Evolutionary conservation across 2,329 filamentous ascomycete species (phyloP), one percentile per base, ranked within the genome.

Genomic region (Basipetospora chlamydospora): DNA sequence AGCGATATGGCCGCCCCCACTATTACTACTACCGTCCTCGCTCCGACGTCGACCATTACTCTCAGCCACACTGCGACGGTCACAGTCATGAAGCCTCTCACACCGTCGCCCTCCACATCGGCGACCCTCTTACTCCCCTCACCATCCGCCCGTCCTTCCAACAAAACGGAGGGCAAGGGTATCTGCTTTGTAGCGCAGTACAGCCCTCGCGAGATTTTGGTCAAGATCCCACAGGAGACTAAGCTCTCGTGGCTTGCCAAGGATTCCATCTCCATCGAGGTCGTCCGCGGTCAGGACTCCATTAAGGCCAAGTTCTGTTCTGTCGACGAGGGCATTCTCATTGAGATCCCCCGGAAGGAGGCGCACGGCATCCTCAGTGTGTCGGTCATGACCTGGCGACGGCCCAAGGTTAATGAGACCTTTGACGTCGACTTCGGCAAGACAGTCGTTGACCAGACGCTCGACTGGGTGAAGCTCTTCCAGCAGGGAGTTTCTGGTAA

Each of bases 341-440:
- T 73, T 17, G 60, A 67, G 40, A 60, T 77, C 20, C 58, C 64
- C 4, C 57, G 56, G 20, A 60, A 62, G 18, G 71, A 79, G 41
- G 68, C 71, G 5, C 56, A 72, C 41, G 75, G 74, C 22, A 51
- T 70, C 26, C 52, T 79, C 35, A 70, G 70, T 37, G 59, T 80
- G 30, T 65, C 67, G 2, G 62, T 80, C 25, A 59, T 66, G 38
- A 73, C 73, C 1, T 70, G 62, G 11, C 70, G 64, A 38, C 69
- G 67, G 42, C 75, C 75, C 17, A 70, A 64, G 50, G 61, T 77
- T 43, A 70, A 70, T 46, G 72, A 77, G 54, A 67, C 66, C 0
- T 71, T 77, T 49, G 63, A 66, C 26, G 55, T 79, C 21, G 66
- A 76, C 49, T 74, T 79, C 50, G 70, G 71, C 32, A 64, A 56